Percentiles rank a stretch among this genome's conserved stretches.
These are phyloP conservation scores for Solanum appendiculatum DNA, from an alignment of 257 asterid genomes.

Conservation along the genomic window DNA sequence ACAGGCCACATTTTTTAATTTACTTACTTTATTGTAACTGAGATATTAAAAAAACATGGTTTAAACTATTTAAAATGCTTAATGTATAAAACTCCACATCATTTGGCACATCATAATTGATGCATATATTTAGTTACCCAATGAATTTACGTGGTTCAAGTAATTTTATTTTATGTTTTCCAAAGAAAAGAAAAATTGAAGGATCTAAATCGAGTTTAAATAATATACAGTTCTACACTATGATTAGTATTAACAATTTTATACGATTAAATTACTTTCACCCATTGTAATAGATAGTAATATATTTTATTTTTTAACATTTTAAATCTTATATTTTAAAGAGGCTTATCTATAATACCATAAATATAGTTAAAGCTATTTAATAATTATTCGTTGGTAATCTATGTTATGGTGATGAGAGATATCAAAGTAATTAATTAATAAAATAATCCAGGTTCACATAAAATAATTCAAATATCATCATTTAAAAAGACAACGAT, in stretches of 20 bases:
- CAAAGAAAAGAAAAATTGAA: not conserved
- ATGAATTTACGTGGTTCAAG: not conserved
- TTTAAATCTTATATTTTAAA: not conserved
- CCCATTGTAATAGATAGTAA: not conserved
- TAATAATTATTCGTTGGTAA: not conserved
- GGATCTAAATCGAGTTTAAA: not conserved
- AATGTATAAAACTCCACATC: not conserved
- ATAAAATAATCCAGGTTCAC: too few relatives aligned
- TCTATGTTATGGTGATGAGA: not conserved
- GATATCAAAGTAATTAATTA: too few relatives aligned
- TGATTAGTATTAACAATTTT: not conserved
- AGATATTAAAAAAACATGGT: not conserved
- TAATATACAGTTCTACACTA: not conserved
- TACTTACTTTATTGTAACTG: not conserved
- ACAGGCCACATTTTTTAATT: not conserved
- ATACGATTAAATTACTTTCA: not conserved
- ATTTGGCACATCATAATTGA: not conserved
- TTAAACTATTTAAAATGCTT: not conserved
- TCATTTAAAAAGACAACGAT: too few relatives aligned
- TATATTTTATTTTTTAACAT: not conserved
- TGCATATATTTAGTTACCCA: not conserved
- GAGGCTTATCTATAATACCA: not conserved
- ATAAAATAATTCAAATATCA: too few relatives aligned
- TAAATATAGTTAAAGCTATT: too few relatives aligned
- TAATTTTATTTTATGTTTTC: not conserved